Evolutionary conservation across 768 basidiomycete genomes (phyloP), one percentile per base, ranked within the genome.

Genomic region (Lactifluus rugatus): DNA sequence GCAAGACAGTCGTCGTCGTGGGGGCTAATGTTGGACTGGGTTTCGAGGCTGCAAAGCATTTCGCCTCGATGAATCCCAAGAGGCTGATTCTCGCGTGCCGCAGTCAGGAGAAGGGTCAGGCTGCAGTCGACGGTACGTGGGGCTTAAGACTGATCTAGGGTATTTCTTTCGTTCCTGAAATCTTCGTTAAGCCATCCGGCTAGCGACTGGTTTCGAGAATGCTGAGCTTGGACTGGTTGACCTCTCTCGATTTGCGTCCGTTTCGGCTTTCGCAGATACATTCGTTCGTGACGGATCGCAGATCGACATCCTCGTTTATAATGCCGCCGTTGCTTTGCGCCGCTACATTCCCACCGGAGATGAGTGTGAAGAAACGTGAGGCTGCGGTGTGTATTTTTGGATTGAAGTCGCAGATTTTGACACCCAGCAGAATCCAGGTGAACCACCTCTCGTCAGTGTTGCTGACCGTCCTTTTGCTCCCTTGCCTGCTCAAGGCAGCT

Each of bases 361-460:
- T 31, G 68, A 65, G 1, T 72, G 66, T 64, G 71, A 71, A 54
- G 48, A 45, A 48, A 51, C 21, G 71, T 70, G 53, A 44, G 70
- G 61, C 23, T 26, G 23, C 21, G 1, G 10, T 10, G 5, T 19
- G 5, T 31, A 6, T 44, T 26, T 13, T 44, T 36, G 34, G 2
- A 9, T 17, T 23, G 5, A 44, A 14, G 2, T 21, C 6, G 32
- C 31, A 0, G 13, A 19, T 23, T 34, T 14, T 28, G 36, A 54
- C 9, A 34, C 6, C 5, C 25, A 16, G 28, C 26, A 82, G 80
- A 10, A 54, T 80, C 0, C 79, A 81, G 59, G 73, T 78, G 41
- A 81, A 81, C 63, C 60, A 58, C 50, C 47, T 61, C 19, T 61
- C 60, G 6, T 46, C 45, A 8, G 9, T 53, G 56, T 9, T 61